Evolutionary conservation across 2,329 filamentous ascomycete species (phyloP).

Genomic region (Pseudopithomyces chartarum): DNA sequence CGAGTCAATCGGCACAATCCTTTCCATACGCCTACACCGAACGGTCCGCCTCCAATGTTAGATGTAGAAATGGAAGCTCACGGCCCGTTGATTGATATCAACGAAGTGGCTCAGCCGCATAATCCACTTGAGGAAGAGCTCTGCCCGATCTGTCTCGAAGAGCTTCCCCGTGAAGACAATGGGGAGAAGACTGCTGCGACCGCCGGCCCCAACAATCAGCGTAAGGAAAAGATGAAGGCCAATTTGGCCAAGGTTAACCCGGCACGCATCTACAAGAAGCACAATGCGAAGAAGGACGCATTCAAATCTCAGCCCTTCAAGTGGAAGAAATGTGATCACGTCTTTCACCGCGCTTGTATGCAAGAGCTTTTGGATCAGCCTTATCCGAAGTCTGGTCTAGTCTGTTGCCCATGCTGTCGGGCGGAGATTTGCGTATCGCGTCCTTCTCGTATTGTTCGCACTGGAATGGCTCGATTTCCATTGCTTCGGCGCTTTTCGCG

Average conservation of each 20-base stretch:
- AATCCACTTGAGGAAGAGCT: neutral
- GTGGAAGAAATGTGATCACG: neutral
- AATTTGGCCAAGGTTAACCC: neutral
- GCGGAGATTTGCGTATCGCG: neutral
- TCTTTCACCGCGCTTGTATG: neutral
- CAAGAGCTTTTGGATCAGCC: neutral
- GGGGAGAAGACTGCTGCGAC: neutral
- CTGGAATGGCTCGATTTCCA: neutral
- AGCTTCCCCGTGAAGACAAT: neutral
- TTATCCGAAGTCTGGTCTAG: neutral
- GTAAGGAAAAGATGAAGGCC: neutral
- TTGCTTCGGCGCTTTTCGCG: neutral
- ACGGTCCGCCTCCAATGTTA: neutral
- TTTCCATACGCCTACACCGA: neutral
- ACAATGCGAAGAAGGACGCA: neutral
- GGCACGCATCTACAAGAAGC: neutral
- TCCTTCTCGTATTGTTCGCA: neutral
- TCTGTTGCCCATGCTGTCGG: conserved; percentile 1
- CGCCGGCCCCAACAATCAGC: neutral
- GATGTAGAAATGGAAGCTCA: neutral
- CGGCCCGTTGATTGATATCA: neutral
- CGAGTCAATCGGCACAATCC: neutral
- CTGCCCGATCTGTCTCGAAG: conserved; percentile 1
- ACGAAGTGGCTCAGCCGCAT: neutral
- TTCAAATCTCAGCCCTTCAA: neutral